phyloP scores from a whole-genome alignment of 192 early-diverging fungal genomes.

The Chytriomyces sp. region DNA sequence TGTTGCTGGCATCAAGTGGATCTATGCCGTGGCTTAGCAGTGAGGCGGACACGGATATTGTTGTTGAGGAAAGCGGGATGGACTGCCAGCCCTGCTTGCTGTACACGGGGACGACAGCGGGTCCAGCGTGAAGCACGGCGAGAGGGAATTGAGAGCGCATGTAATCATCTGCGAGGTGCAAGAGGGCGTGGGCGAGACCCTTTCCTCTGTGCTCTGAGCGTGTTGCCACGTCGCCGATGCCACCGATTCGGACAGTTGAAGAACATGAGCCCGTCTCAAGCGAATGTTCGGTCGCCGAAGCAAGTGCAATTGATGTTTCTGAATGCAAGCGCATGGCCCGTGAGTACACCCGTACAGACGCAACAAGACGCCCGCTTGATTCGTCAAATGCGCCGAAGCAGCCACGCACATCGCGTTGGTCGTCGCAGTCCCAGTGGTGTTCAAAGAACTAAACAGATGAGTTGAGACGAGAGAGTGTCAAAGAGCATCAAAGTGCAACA shows the following conservation, averaged over 20 bases:
- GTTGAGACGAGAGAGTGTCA: background rate
- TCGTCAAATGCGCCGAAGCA: background rate
- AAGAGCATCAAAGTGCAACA: background rate
- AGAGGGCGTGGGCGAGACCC: conserved; percentile 1
- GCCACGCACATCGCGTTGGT: background rate
- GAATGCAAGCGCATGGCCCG: conserved; percentile 63
- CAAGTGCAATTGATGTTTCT: conserved; percentile 33
- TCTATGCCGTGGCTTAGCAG: no score
- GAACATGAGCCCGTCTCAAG: no score
- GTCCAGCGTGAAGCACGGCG: background rate
- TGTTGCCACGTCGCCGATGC: conserved; percentile 23
- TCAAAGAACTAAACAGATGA: background rate
- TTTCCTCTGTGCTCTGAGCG: conserved; percentile 2
- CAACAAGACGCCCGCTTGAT: conserved; percentile 33
- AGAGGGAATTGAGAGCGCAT: background rate
- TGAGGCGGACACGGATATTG: background rate
- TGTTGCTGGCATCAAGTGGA: background rate
- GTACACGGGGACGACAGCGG: conserved; percentile 9
- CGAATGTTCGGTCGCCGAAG: background rate
- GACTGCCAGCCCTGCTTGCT: background rate
- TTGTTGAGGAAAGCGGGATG: background rate
- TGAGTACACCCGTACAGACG: conserved; percentile 67
- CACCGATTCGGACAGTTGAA: background rate
- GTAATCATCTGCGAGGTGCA: conserved; percentile 2
- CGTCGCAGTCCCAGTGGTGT: conserved; percentile 4